Evolutionary conservation across 805 yeast genomes (phyloP).

Genomic region (Blastobotrys chiropterorum): DNA sequence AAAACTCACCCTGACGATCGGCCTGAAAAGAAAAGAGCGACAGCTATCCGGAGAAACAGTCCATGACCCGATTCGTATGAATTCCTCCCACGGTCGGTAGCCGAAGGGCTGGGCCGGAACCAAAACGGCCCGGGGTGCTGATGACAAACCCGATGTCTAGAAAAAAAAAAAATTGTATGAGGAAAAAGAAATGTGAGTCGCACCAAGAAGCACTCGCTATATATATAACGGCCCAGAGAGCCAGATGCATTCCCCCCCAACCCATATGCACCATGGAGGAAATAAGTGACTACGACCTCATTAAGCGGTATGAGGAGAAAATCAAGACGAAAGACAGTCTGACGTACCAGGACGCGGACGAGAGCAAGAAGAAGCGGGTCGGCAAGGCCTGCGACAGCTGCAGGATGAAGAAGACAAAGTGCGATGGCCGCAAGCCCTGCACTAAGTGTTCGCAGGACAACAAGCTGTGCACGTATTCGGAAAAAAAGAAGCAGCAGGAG

Average conservation of each 20-base stretch:
- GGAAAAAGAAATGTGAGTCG: neutral
- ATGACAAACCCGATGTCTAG: neutral
- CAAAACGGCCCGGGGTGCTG: neutral
- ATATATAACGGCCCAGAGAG: neutral
- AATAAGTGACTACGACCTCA: neutral
- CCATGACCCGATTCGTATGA: no score
- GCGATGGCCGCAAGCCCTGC: slow-evolving; percentile 45
- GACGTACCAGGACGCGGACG: slow-evolving; percentile 4
- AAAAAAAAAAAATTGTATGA: neutral
- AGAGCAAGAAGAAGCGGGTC: slow-evolving; percentile 28
- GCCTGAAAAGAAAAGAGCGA: no score
- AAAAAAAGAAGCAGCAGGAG: slow-evolving; percentile 46
- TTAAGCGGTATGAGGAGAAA: neutral
- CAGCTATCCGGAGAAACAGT: no score
- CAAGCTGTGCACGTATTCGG: slow-evolving; percentile 51
- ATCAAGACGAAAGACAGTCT: neutral
- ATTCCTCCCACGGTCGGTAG: no score
- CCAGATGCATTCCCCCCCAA: neutral
- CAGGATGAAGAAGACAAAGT: slow-evolving; percentile 21
- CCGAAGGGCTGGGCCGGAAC: neutral
- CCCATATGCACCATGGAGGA: neutral
- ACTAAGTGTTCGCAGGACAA: slow-evolving; percentile 47
- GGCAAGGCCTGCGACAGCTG: slow-evolving; percentile 44
- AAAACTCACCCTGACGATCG: neutral
- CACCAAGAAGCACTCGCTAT: neutral